Evolutionary conservation across 2,329 filamentous ascomycete genomes (phyloP).

Genomic region (Trichoderma citrinoviride): DNA sequence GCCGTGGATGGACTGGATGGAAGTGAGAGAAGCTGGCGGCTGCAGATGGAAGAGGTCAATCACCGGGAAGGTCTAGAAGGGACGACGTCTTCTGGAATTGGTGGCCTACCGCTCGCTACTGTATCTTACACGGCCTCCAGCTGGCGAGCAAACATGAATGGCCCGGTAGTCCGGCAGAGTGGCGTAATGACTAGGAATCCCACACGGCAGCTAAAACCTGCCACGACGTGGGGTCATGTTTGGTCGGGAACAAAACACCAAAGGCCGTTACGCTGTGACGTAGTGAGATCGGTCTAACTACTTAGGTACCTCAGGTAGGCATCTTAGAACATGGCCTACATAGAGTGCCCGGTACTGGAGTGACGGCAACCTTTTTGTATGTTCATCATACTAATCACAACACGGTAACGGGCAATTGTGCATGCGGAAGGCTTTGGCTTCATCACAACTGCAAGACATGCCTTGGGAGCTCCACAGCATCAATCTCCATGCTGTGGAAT

Average conservation of each 20-base stretch:
- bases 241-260: not conserved
- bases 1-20: not conserved
- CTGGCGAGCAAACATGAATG: not conserved
- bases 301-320: too few species aligned
- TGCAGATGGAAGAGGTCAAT: not conserved
- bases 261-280: not conserved
- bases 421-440: not conserved
- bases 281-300: not conserved
- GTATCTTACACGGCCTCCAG: not conserved
- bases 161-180: slow-evolving; percentile 4
- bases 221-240: slow-evolving; percentile 8
- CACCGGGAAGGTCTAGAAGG: not conserved
- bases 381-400: not conserved
- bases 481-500: not conserved
- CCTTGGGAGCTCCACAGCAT: not conserved
- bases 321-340: too few species aligned
- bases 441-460: not conserved
- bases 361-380: too few species aligned
- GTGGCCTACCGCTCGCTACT: slow-evolving; percentile 9
- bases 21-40: not conserved
- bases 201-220: slow-evolving; percentile 14
- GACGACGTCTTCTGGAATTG: not conserved
- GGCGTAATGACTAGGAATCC: slow-evolving; percentile 1
- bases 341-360: too few species aligned
- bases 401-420: too few species aligned